Evolutionary conservation across 257 asterid genomes (phyloP).

Genomic region (Cordia subcordata): DNA sequence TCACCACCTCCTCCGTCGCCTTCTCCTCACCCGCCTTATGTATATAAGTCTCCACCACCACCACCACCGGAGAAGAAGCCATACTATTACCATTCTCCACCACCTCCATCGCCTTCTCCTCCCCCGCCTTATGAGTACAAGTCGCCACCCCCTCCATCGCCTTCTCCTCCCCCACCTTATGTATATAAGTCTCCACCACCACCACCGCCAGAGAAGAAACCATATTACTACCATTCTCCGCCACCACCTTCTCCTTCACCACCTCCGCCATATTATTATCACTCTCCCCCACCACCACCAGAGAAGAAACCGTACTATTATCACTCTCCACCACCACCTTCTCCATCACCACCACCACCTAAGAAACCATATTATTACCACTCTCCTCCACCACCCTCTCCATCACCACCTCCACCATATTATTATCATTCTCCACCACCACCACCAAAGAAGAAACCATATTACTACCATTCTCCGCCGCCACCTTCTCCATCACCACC

Average conservation of each 20-base stretch:
- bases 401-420: not conserved
- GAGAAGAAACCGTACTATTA: slow-evolving; percentile 12
- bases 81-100: slow-evolving; percentile 18
- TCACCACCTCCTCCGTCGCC: slow-evolving; percentile 32
- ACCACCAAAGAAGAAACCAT: slow-evolving; percentile 26
- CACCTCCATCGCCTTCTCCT: not conserved
- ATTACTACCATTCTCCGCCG: slow-evolving; percentile 27
- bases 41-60: slow-evolving; percentile 17
- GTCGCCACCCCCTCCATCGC: slow-evolving; percentile 12
- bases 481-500: slow-evolving; percentile 39
- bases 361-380: slow-evolving; percentile 26
- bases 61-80: slow-evolving; percentile 31
- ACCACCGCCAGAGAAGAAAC: slow-evolving; percentile 28
- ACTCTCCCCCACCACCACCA: slow-evolving; percentile 26
- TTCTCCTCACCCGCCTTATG: slow-evolving; percentile 30
- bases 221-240: slow-evolving; percentile 30
- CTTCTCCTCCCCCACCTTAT: slow-evolving; percentile 39
- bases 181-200: slow-evolving; percentile 36
- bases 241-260: slow-evolving; percentile 29
- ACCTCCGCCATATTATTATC: slow-evolving; percentile 32
- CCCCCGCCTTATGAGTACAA: slow-evolving; percentile 19
- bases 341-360: slow-evolving; percentile 22
- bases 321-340: slow-evolving; percentile 35
- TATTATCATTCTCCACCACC: slow-evolving; percentile 36
- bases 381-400: slow-evolving; percentile 37